A percentile compares a stretch with the other conserved stretches of the same genome.
phyloP scores from a whole-genome alignment of 2,329 filamentous ascomycete genomes.

The Ustulina deusta region DNA sequence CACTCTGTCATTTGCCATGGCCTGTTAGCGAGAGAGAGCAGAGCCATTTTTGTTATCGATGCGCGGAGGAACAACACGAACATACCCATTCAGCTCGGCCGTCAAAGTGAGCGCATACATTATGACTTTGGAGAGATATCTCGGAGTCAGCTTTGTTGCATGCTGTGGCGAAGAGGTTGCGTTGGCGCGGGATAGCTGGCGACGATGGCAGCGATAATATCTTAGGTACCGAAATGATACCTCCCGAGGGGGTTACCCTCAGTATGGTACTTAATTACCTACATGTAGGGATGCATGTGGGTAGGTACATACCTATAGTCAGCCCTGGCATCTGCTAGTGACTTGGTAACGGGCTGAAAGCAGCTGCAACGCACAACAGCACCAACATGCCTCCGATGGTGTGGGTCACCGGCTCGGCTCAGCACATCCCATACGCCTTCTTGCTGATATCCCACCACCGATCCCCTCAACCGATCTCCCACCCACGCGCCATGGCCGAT shows the following conservation, averaged over 20 bases:
- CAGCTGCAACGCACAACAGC: constrained; percentile 6
- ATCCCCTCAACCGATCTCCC: background rate
- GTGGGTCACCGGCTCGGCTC: constrained; percentile 20
- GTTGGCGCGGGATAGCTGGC: background rate
- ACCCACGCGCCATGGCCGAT: constrained; percentile 27
- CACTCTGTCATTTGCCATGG: constrained; percentile 68
- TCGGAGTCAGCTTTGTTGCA: constrained; percentile 1
- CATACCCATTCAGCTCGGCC: constrained; percentile 77
- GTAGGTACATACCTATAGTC: background rate
- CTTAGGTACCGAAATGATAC: background rate
- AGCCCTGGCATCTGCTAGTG: constrained; percentile 5
- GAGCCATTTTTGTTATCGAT: background rate
- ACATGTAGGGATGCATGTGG: no score
- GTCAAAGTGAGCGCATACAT: constrained; percentile 77
- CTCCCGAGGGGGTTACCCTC: background rate
- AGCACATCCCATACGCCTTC: background rate
- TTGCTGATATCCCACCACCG: background rate
- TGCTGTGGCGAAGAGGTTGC: background rate
- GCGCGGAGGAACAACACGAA: constrained; percentile 3
- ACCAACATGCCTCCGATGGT: background rate
- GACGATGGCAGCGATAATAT: no score
- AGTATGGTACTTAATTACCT: no score
- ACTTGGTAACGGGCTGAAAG: background rate
- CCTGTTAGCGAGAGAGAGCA: constrained; percentile 13
- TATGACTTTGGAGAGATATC: constrained; percentile 34